Percentiles rank a stretch among this genome's conserved stretches.
phyloP scores from a whole-genome alignment of 116 monocot species.

The Phalaenopsis hybrid region DNA sequence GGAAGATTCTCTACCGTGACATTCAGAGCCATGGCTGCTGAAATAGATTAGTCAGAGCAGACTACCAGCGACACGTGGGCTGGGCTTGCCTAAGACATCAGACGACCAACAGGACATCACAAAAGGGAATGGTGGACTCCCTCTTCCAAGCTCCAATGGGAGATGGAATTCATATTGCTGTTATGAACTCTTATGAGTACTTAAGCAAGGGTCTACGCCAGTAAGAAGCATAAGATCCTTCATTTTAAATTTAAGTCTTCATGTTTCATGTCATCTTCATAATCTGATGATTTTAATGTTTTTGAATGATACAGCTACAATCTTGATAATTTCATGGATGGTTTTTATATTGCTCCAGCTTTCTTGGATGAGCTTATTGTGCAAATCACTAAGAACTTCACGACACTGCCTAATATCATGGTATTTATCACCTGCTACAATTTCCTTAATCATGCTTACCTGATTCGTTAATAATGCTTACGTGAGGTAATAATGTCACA shows the following conservation, averaged over 20 bases:
- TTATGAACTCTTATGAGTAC: constrained; percentile 78
- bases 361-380: constrained; percentile 62
- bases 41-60: constrained; percentile 73
- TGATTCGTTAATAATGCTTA: not conserved
- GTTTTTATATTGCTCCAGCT: constrained; percentile 72
- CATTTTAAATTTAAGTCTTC: no score
- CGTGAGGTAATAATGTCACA: constrained; percentile 8
- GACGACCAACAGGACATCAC: constrained; percentile 97
- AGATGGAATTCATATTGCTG: constrained; percentile 67
- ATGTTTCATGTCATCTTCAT: no score
- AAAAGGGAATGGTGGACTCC: constrained; percentile 59
- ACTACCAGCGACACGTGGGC: constrained; percentile 54
- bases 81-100: constrained; percentile 59
- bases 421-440: not conserved
- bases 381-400: constrained; percentile 84
- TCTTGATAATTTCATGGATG: constrained; percentile 70
- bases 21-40: constrained; percentile 62
- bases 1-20: constrained; percentile 31
- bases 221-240: constrained; percentile 26
- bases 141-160: constrained; percentile 92
- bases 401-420: constrained; percentile 30
- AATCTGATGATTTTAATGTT: no score
- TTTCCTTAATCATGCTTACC: not conserved
- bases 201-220: constrained; percentile 69
- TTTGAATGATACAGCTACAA: constrained; percentile 26